Percentiles rank a stretch among this genome's conserved stretches.
Conservation (phyloP, 1,139 yeast species). For the Geotrichum histeridarum region DNA sequence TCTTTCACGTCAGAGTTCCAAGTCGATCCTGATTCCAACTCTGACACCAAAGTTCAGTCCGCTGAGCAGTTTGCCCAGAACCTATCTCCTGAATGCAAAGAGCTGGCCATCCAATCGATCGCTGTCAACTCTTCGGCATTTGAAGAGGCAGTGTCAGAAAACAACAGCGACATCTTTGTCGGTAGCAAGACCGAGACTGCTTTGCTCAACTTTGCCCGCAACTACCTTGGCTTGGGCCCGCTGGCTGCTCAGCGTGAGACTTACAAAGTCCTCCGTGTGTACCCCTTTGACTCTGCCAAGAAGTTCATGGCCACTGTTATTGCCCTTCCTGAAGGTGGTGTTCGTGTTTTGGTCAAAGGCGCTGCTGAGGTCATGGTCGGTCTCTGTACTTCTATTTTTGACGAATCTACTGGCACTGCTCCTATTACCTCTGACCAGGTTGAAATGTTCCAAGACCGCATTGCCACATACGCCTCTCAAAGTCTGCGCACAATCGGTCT, state of each 20-base stretch:
- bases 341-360: constrained; percentile 74
- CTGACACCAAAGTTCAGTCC: neutral
- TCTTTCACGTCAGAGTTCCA: constrained; percentile 41
- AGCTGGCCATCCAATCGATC: constrained; percentile 55
- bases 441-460: constrained; percentile 41
- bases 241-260: constrained; percentile 41
- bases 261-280: constrained; percentile 54
- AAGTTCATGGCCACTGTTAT: constrained; percentile 88
- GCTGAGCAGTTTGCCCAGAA: constrained; percentile 39
- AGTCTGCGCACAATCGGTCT: constrained; percentile 83
- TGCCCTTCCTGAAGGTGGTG: constrained; percentile 43
- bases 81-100: constrained; percentile 36
- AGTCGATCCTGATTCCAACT: constrained; percentile 25
- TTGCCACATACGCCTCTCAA: constrained; percentile 63
- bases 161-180: constrained; percentile 48
- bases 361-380: constrained; percentile 85
- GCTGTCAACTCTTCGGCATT: constrained; percentile 84
- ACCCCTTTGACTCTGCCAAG: constrained; percentile 88
- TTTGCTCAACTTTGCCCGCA: constrained; percentile 60
- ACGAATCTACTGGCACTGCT: constrained; percentile 31
- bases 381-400: constrained; percentile 43
- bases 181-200: constrained; percentile 97
- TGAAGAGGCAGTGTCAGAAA: constrained; percentile 62
- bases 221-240: constrained; percentile 47
- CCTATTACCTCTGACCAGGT: constrained; percentile 37